Percentiles rank a stretch among this genome's conserved stretches.
Evolutionary conservation across 2,329 filamentous ascomycete species (phyloP).

Genomic region (Nothophaeocryptopus gaeumannii): DNA sequence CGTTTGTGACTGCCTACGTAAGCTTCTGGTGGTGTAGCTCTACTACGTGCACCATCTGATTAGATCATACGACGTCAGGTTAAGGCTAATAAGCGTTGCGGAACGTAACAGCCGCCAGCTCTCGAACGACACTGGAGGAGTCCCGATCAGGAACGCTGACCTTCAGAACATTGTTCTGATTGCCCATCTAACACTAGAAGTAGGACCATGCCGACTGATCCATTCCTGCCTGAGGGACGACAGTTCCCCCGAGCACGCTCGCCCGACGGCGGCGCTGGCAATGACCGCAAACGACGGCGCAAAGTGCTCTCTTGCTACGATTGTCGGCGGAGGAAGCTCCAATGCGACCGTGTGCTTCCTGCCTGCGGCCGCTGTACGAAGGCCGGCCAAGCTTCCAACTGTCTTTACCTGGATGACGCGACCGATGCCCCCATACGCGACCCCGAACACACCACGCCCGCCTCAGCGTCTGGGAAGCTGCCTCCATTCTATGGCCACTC

Average conservation of each 20-base stretch:
- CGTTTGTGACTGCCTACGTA: background rate
- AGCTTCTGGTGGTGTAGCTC: background rate
- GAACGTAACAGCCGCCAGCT: background rate
- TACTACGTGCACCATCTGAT: background rate
- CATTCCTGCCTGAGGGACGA: constrained; percentile 21
- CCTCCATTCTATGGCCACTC: constrained; percentile 33
- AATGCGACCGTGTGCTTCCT: constrained; percentile 46
- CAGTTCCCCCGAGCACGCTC: constrained; percentile 21
- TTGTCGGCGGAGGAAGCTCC: constrained; percentile 47
- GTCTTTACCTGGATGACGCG: constrained; percentile 39
- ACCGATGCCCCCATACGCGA: constrained; percentile 27
- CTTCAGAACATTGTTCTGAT: background rate
- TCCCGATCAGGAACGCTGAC: background rate
- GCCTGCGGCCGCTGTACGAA: constrained; percentile 46
- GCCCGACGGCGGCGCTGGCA: constrained; percentile 20
- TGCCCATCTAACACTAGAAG: background rate
- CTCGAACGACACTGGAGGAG: background rate
- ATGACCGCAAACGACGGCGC: constrained; percentile 44
- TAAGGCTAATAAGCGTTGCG: background rate
- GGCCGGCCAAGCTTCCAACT: constrained; percentile 42
- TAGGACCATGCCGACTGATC: constrained; percentile 26
- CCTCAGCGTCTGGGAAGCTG: constrained; percentile 7
- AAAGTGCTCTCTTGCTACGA: constrained; percentile 49
- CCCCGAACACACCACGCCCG: constrained; percentile 15
- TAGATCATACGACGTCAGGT: constrained; percentile 3